Base-by-base conservation (phyloP, 768 basidiomycete species). In the Boletus edulis region DNA sequence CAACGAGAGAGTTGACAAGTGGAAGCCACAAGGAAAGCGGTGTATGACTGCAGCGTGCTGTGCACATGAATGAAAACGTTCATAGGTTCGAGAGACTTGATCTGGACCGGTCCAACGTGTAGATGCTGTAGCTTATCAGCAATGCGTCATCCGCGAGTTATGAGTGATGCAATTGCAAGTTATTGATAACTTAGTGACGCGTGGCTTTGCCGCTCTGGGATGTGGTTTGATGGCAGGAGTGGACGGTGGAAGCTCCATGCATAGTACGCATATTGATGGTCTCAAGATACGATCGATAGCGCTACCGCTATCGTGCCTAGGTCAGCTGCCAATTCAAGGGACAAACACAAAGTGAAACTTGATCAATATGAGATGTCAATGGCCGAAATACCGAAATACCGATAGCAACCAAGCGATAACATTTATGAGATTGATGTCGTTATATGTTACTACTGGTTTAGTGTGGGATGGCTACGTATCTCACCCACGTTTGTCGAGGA, bases 21-120 rank as follows among this genome's bases (percentile, higher is more conserved):
- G 46, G 42, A 46, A 41, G 47, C 44, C 40, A 18, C 54, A 27
- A 49, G 55, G 48, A 48, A 51, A 40, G 62, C 46, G 27, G 45
- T 52, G 57, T 24, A 13, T 14, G 41, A 27, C 15, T 40, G 35
- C 27, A 20, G 34, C 62, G 53, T 41, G 52, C 49, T 35, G 52
- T 3, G 10, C 4, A 12, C 38, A 46, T 27, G 49, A 34, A 32
- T 54, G 34, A 46, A 42, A 46, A 53, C 51, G 40, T 38, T 44
- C 34, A 43, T 46, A 52, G 37, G 12, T 35, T 11, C 34, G 32
- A 46, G 9, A 22, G 46, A 55, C 48, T 52, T 31, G 48, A 46
- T 65, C 42, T 53, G 56, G 55, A 41, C 52, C 35, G 18, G 31
- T 49, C 29, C 51, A 54, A 46, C 56, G 61, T 62, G 61, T 52